Base-by-base conservation (phyloP, 2,329 filamentous ascomycete species). In the Diaporthe destruens region DNA sequence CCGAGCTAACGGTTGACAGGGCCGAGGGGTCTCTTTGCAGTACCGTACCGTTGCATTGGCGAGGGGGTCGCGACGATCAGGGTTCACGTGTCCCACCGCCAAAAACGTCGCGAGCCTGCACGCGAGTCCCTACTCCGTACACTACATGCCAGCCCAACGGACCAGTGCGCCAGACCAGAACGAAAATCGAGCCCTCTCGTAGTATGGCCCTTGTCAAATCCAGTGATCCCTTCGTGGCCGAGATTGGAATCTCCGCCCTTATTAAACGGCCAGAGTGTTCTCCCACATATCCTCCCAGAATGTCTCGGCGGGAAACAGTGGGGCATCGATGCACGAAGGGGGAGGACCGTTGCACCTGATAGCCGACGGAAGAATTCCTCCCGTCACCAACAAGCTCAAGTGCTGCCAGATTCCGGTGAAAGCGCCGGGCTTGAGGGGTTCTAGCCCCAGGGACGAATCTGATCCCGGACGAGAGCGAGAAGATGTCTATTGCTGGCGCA, bases 1-100 rank as follows among this genome's bases (percentile, higher is more conserved):
- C 61, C 61, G 14, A 25, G 61, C 61, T 66, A 66, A 39, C 47
- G 47, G 61, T 53, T 66, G 61, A 53, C 11, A 53, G 47, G 47
- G 61, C 47, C 47, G 47, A 49, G 42, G 29, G 39, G 14, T 42
- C 25, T 63, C 4, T 34, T 34, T 36, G 44, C 61, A 65, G 59
- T 51, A 44, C 29, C 59, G 59, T 51, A 44, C 29, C 59, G 59
- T 51, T 65, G 42, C 59, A 65, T 65, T 65, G 23, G 44, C 56
- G 53, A 42, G 29, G 29, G n/a, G 23, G 25, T 47, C 44, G 20
- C 42, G 61, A 47, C 61, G 32, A 66, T 66, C 61, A 66, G 61
- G 61, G 61, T 66, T 66, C 61, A 53, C 29, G 16, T 61, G 57
- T 47, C 29, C 61, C 61, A 49, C 61, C 61, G 61, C 61, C 61